Base-by-base conservation (phyloP, 345 rosid species). In the Luvunga scandens region DNA sequence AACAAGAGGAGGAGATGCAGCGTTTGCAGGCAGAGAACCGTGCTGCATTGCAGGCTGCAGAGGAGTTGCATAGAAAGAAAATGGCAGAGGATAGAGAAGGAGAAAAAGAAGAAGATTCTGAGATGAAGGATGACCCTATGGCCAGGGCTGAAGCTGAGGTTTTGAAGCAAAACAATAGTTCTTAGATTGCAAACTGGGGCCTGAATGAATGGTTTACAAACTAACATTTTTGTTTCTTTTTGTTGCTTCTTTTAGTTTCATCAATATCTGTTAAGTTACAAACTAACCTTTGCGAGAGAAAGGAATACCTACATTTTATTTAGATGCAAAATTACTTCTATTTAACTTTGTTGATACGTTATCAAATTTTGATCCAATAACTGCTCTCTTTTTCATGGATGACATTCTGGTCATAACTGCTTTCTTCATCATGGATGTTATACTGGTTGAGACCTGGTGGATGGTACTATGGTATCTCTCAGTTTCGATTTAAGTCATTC, bases 31-130 rank as follows among this genome's bases (percentile, higher is more conserved):
- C 94, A 1, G 98, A 96, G 88, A 92, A 93, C 85, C 84, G 77
- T 77, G 95, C 92, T 18, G 94, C 91, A 4, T 86, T 95, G 98
- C 85, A 85, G 80, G 89, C 98, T 80, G 99, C 99, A 4, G 98
- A 93, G 85, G 97, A 92, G 59, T 86, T 91, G 85, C 97, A 90
- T 81, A 89, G 98, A 84, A 95, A 93, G 93, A 89, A 92, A 81
- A 66, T 90, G 86, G 92, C 94, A 0, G 78, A 95, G 82, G 97
- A 92, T 30, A 88, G 88, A 71, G 91, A 94, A 84, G 99, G 99
- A 1, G 99, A 95, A 83, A 91, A 88, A 76, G 99, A 95, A 38
- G 99, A 93, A 24, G 98, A 91, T 28, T 71, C 84, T 14, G 91
- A 85, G 28, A 76, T 72, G 28, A 94, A 83, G 75, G 91, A 87